A percentile compares a stretch with the other conserved stretches of the same genome.
These are phyloP conservation scores for Dothideomycetes sp. DNA, from an alignment of 2,329 filamentous ascomycete genomes.

Conservation along the genomic window DNA sequence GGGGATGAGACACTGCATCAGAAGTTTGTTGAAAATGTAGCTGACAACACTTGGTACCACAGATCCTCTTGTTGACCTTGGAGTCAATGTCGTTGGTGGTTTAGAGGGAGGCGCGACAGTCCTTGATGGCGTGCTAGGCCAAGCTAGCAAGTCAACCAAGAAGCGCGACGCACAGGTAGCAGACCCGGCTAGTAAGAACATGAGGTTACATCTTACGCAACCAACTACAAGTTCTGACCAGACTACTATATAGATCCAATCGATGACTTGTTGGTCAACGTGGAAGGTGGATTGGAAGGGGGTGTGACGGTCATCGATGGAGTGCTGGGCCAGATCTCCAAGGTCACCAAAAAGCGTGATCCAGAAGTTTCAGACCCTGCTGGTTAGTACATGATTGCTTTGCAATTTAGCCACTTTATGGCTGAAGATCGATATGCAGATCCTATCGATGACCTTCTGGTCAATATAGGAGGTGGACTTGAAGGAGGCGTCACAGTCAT, in stretches of 20 bases:
- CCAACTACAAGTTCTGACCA: background rate
- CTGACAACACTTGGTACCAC: no score
- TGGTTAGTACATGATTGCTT: no score
- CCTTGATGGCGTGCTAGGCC: background rate
- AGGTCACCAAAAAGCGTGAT: no score
- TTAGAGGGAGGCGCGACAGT: background rate
- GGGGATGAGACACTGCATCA: background rate
- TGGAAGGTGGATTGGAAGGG: background rate
- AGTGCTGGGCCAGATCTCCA: no score
- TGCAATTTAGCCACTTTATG: no score
- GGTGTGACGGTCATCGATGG: no score
- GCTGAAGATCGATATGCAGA: background rate
- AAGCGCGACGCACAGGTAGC: background rate
- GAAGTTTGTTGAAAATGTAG: background rate
- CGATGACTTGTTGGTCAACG: slow-evolving; percentile 1
- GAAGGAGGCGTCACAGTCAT: background rate
- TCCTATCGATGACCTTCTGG: background rate
- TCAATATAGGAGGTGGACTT: background rate
- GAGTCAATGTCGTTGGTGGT: background rate
- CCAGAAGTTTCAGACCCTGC: no score
- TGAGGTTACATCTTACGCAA: background rate
- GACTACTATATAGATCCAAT: background rate
- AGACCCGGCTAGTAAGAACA: background rate
- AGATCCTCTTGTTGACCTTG: background rate
- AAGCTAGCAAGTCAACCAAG: background rate